Base-by-base conservation (phyloP, 2,329 filamentous ascomycete species). In the Sclerotinia sclerotiorum region DNA sequence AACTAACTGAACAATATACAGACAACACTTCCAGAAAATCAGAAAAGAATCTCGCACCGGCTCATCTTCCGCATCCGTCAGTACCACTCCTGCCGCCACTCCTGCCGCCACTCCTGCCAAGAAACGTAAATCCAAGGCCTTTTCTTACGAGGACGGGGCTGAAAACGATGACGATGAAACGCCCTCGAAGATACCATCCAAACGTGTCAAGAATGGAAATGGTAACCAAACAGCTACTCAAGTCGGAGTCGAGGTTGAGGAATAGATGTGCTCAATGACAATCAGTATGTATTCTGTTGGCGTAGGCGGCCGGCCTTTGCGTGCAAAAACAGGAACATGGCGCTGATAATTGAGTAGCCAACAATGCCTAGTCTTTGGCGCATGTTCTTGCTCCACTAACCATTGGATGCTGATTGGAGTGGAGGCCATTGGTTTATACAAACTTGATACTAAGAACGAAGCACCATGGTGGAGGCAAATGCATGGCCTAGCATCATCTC, bases 1-100 rank as follows among this genome's bases (percentile, higher is more conserved):
- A 29, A 35, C 56, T 61, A 27, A 51, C 24, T 69, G 70, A 56
- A 70, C 42, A 35, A 24, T 46, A 19, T 21, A 48, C 56, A 77
- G 76, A 15, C 76, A 77, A 65, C 76, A 76, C 57, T 77, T 74
- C 66, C 76, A 77, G 58, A 77, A 77, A 63, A 71, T 77, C 51
- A 73, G 74, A 58, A 72, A 73, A 44, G 68, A 72, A 63, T 57
- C 55, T 15, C 42, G 58, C 39, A 29, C 35, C 57, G n/a, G 44
- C 42, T 39, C 55, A 13, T 32, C 54, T 13, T 44, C 48, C 27
- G 54, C 17, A 15, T 58, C 63, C n/a, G 5, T 39, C 7, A 24
- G 32, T 55, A n/a, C 13, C 56, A n/a, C 56, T 21, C 54, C 63
- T n/a, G 48, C 32, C 56, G 55, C 21, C 10, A 44, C 60, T 35